These are phyloP conservation scores for Camellia sinensis DNA, from an alignment of 148 eudicot genomes.

Conservation along the genomic window DNA sequence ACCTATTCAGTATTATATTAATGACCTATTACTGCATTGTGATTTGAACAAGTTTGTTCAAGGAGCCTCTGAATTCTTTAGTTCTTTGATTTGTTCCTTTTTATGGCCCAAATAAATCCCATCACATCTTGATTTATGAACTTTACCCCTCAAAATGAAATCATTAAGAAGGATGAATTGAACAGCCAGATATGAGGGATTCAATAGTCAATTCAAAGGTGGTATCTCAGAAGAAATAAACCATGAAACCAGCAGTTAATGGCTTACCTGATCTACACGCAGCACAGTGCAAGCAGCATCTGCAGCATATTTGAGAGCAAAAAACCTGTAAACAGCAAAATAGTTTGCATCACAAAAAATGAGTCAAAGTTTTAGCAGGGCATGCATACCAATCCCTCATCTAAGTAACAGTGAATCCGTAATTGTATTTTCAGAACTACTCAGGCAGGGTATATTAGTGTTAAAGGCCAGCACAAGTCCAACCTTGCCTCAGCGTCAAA, in stretches of 20 bases:
- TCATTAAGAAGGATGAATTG: not conserved
- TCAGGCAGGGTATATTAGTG: too few relatives aligned
- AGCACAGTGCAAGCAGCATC: conserved; percentile 96
- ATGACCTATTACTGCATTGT: not conserved
- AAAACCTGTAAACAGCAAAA: conserved; percentile 48
- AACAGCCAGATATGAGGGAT: not conserved
- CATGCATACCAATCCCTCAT: not conserved
- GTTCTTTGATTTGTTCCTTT: not conserved
- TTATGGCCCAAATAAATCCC: not conserved
- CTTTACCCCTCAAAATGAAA: not conserved
- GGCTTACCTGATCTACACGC: conserved; percentile 70
- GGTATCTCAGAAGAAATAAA: not conserved
- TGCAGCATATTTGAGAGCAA: conserved; percentile 87
- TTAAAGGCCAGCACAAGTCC: conserved; percentile 4
- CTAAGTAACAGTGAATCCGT: too few relatives aligned
- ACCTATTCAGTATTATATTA: not conserved
- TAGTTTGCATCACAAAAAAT: not conserved
- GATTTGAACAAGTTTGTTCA: not conserved
- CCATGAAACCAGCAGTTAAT: not conserved
- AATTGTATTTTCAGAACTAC: too few relatives aligned
- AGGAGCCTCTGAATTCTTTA: not conserved
- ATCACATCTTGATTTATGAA: not conserved
- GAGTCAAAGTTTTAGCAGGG: too few relatives aligned
- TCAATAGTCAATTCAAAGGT: not conserved
- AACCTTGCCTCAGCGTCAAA: not conserved